A percentile compares a stretch with the other conserved stretches of the same genome.
phyloP scores from a whole-genome alignment of 2,329 filamentous ascomycete species.

The Epichloe sp. region DNA sequence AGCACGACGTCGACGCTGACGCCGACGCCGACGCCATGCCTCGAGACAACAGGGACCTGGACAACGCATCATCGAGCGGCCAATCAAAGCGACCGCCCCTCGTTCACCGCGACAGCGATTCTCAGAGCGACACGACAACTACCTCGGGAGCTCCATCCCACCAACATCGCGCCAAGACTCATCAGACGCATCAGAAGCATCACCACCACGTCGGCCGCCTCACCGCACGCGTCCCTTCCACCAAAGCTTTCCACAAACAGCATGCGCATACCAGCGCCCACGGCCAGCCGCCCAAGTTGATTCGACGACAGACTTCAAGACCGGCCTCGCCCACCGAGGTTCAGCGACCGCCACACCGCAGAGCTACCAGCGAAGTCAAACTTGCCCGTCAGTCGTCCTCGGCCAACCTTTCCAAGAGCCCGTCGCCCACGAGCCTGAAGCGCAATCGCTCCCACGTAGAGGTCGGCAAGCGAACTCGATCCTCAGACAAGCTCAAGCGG shows the following conservation, averaged over 20 bases:
- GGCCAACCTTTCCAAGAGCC: conserved; percentile 37
- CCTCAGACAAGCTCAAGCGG: conserved; percentile 39
- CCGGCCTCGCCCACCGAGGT: conserved; percentile 25
- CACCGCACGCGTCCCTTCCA: conserved; percentile 38
- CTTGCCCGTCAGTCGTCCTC: conserved; percentile 32
- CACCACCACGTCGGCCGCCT: conserved; percentile 29
- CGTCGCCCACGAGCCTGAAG: conserved; percentile 41
- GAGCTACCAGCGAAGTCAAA: conserved; percentile 37
- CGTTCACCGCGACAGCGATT: conserved; percentile 23
- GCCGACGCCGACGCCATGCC: conserved; percentile 17
- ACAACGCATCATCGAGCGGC: conserved; percentile 33
- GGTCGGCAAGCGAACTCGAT: conserved; percentile 37
- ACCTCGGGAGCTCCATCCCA: conserved; percentile 12
- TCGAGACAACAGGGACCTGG: conserved; percentile 33
- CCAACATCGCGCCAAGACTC: conserved; percentile 19
- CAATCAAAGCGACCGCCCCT: conserved; percentile 42
- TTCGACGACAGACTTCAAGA: conserved; percentile 30
- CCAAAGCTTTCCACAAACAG: conserved; percentile 36
- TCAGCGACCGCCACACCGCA: conserved; percentile 27
- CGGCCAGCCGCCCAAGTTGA: conserved; percentile 22
- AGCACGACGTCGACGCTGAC: not conserved
- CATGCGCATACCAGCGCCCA: conserved; percentile 11
- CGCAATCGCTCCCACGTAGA: conserved; percentile 48
- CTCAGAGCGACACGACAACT: conserved; percentile 18
- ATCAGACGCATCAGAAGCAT: conserved; percentile 18